These are phyloP conservation scores for Moesziomyces globuligerus DNA, from an alignment of 1,284 basidiomycete species.

Conservation along the genomic window DNA sequence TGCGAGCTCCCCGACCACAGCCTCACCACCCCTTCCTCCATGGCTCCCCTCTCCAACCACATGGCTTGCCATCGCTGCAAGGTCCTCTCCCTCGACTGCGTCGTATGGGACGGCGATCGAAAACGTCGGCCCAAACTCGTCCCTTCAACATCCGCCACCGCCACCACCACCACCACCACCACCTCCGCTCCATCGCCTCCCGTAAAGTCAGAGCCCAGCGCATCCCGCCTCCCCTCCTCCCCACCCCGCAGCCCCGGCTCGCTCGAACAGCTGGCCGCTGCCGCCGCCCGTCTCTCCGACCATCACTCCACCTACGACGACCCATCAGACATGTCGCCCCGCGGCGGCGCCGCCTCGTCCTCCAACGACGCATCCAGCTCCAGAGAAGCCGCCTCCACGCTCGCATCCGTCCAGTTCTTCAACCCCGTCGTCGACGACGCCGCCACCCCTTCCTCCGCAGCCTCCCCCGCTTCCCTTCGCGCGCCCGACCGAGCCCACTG, in stretches of 20 bases:
- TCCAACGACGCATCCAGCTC: constrained; percentile 27
- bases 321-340: constrained; percentile 21
- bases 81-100: constrained; percentile 43
- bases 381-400: constrained; percentile 28
- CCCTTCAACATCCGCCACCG: not conserved
- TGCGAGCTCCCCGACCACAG: constrained; percentile 50
- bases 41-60: constrained; percentile 23
- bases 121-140: constrained; percentile 43
- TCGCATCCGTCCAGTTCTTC: constrained; percentile 50
- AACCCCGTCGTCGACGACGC: constrained; percentile 22
- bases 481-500: constrained; percentile 5
- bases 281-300: constrained; percentile 41
- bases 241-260: constrained; percentile 38
- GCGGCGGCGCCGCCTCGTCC: constrained; percentile 8
- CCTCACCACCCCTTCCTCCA: constrained; percentile 43
- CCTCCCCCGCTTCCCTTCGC: constrained; percentile 16
- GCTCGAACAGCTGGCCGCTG: constrained; percentile 43
- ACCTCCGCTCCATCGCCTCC: not conserved
- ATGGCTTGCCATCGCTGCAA: constrained; percentile 51
- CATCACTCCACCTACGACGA: constrained; percentile 24
- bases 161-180: not conserved
- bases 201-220: constrained; percentile 18
- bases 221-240: constrained; percentile 20
- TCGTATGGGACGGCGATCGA: constrained; percentile 57
- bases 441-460: constrained; percentile 7